A percentile compares a stretch with the other conserved stretches of the same genome.
Evolutionary conservation across 305 asterid species (phyloP).

Genomic region (Fraxinus xanthoxyloides): DNA sequence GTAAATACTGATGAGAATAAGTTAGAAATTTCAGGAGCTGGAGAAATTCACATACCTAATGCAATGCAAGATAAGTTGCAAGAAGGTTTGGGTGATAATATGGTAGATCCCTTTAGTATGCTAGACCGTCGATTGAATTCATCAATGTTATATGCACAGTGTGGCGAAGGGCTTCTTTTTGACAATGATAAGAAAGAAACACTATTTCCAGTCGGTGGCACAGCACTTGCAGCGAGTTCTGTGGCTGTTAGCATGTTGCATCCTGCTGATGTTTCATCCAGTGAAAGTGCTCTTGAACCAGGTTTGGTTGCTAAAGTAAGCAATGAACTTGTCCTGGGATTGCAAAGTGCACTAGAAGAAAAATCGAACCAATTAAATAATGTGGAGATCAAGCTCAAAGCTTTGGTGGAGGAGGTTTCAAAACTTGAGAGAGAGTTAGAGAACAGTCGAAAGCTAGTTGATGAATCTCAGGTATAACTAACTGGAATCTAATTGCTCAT

Average conservation of each 20-base stretch:
- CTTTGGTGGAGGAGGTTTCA: slow-evolving; percentile 58
- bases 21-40: slow-evolving; percentile 57
- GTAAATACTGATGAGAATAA: slow-evolving; percentile 53
- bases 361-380: slow-evolving; percentile 59
- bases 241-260: slow-evolving; percentile 84
- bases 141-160: slow-evolving; percentile 76
- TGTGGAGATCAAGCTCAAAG: slow-evolving; percentile 58
- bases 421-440: slow-evolving; percentile 75
- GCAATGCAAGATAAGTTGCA: slow-evolving; percentile 53
- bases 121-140: slow-evolving; percentile 70
- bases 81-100: slow-evolving; percentile 68
- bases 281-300: slow-evolving; percentile 38
- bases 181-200: slow-evolving; percentile 56
- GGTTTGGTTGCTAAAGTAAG: slow-evolving; percentile 43
- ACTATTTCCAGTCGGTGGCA: slow-evolving; percentile 39
- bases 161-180: slow-evolving; percentile 47
- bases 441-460: slow-evolving; percentile 71
- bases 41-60: slow-evolving; percentile 43
- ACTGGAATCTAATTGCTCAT: neutral
- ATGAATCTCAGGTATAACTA: slow-evolving; percentile 88
- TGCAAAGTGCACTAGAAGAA: slow-evolving; percentile 55
- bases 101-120: slow-evolving; percentile 72
- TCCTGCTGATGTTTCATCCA: slow-evolving; percentile 44
- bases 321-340: slow-evolving; percentile 41
- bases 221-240: slow-evolving; percentile 53